Evolutionary conservation across 2,329 filamentous ascomycete species (phyloP).

Genomic region (Nigrospora osmanthi): DNA sequence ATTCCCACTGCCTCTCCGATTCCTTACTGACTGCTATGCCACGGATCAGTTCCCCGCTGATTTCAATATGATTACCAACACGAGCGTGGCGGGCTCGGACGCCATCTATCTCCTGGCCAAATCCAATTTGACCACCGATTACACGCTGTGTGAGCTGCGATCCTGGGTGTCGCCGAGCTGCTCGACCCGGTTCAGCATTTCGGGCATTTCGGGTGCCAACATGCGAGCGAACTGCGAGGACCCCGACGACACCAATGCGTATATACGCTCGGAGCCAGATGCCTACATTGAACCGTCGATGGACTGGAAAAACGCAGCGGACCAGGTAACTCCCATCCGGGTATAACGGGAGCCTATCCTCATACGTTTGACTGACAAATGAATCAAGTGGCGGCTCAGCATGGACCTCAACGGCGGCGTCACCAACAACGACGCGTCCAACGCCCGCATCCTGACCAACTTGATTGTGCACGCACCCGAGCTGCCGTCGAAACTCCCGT

Average conservation of each 20-base stretch:
- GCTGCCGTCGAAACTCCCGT: constrained; percentile 49
- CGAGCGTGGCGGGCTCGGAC: constrained; percentile 31
- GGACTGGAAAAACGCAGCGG: constrained; percentile 49
- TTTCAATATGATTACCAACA: constrained; percentile 61
- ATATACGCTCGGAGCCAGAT: constrained; percentile 32
- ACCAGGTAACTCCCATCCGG: constrained; percentile 15
- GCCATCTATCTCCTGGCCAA: constrained; percentile 62
- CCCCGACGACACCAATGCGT: constrained; percentile 42
- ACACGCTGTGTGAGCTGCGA: constrained; percentile 60
- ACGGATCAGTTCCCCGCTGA: constrained; percentile 40
- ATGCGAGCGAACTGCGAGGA: constrained; percentile 58
- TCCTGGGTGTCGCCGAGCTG: constrained; percentile 59
- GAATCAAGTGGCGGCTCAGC: constrained; percentile 37
- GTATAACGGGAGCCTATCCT: too few relatives aligned
- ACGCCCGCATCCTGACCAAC: constrained; percentile 50
- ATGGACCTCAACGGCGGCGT: constrained; percentile 50
- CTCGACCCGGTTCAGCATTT: constrained; percentile 52
- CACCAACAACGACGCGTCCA: constrained; percentile 47
- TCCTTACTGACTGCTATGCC: neutral
- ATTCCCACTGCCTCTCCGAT: neutral
- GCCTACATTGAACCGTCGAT: constrained; percentile 21
- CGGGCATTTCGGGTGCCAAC: constrained; percentile 47
- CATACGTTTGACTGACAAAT: too few relatives aligned
- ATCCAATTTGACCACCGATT: constrained; percentile 29
- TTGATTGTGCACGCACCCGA: constrained; percentile 31